These are phyloP conservation scores for Phialemoniopsis sp. DNA, from an alignment of 2,329 filamentous ascomycete species.

Conservation along the genomic window DNA sequence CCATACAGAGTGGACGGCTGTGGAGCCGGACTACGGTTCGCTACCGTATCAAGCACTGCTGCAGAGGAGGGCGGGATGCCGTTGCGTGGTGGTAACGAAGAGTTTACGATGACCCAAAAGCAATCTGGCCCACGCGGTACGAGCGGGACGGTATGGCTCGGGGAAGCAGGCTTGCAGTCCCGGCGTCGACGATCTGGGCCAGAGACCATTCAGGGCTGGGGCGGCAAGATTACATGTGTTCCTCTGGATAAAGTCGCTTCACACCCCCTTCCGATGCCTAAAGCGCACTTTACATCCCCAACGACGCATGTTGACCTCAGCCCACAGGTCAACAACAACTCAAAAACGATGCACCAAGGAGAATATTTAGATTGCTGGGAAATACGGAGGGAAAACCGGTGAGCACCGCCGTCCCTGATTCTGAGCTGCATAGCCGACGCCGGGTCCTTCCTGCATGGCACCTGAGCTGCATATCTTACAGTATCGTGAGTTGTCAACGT, in stretches of 20 bases:
- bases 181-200: conserved; percentile 30
- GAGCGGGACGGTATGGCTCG: conserved; percentile 31
- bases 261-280: conserved; percentile 1
- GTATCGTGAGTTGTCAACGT: conserved; percentile 11
- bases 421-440: too few species aligned
- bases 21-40: too few species aligned
- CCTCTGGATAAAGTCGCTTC: conserved; percentile 18
- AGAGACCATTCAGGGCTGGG: conserved; percentile 28
- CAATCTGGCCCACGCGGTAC: conserved; percentile 21
- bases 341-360: too few species aligned
- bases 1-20: too few species aligned
- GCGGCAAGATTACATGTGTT: conserved; percentile 21
- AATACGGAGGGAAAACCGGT: too few species aligned
- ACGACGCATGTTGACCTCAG: too few species aligned
- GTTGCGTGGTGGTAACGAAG: conserved; percentile 15
- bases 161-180: conserved; percentile 31
- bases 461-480: conserved; percentile 9
- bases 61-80: too few species aligned
- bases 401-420: too few species aligned
- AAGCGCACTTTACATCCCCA: too few species aligned
- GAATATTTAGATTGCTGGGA: too few species aligned
- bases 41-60: too few species aligned
- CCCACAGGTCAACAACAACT: too few species aligned
- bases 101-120: conserved; percentile 26
- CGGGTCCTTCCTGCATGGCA: conserved; percentile 1